phyloP scores from a whole-genome alignment of 192 early-diverging fungal species.

The Polychytrium aggregatum region DNA sequence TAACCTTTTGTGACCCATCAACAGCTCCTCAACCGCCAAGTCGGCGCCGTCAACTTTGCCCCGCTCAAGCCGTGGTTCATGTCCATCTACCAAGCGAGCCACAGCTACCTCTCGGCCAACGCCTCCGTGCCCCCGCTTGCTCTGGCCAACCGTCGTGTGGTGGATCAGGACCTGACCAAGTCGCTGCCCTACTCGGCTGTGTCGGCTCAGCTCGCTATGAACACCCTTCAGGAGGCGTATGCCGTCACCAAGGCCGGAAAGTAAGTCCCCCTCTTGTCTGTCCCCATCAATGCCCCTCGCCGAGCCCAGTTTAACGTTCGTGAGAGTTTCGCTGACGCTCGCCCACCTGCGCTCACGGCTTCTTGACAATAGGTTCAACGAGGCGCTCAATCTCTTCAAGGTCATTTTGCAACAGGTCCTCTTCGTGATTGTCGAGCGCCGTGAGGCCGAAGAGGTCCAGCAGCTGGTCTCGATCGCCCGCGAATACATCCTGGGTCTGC shows the following conservation, averaged over 20 bases:
- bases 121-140: constrained; percentile 49
- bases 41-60: constrained; percentile 86
- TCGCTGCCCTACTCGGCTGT: constrained; percentile 50
- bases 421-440: constrained; percentile 57
- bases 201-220: constrained; percentile 44
- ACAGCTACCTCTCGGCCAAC: constrained; percentile 49
- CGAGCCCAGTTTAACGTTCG: no score
- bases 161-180: constrained; percentile 24
- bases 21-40: constrained; percentile 78
- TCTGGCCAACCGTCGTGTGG: constrained; percentile 59
- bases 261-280: no score
- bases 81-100: constrained; percentile 68
- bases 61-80: constrained; percentile 83
- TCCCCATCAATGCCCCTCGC: no score
- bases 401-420: constrained; percentile 66
- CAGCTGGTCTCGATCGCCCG: constrained; percentile 71
- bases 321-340: no score
- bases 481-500: constrained; percentile 86
- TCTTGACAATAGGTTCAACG: constrained; percentile 55
- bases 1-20: not conserved
- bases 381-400: constrained; percentile 64
- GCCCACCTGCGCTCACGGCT: no score
- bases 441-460: constrained; percentile 49
- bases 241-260: constrained; percentile 65
- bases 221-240: constrained; percentile 78